Conservation (phyloP, 2,329 filamentous ascomycete species). For the Aspergillus quadricinctus region DNA sequence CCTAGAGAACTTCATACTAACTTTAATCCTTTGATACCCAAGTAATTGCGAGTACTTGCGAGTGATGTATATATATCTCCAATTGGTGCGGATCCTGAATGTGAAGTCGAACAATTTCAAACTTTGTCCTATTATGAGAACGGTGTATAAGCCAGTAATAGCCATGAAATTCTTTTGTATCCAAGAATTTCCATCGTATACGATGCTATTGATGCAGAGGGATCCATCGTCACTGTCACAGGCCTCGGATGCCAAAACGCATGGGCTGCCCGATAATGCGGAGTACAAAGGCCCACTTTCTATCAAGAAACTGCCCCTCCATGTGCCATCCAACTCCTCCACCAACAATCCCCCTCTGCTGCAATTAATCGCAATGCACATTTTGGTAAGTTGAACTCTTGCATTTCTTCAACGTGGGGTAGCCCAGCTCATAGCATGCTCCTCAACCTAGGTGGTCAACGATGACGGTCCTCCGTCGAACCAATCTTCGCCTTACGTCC, state of each 20-base stretch:
- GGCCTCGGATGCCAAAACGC: neutral
- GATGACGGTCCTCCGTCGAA: conserved; percentile 77
- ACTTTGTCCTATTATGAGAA: neutral
- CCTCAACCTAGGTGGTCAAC: conserved; percentile 50
- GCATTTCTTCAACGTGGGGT: neutral
- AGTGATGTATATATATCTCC: neutral
- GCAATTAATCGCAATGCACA: conserved; percentile 41
- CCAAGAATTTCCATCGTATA: neutral
- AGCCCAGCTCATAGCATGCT: conserved; percentile 5
- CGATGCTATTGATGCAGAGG: neutral
- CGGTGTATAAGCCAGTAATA: neutral
- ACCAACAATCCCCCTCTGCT: neutral
- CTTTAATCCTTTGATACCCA: conserved; percentile 1
- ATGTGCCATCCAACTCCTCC: conserved; percentile 3
- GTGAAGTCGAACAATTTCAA: neutral
- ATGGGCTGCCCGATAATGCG: neutral
- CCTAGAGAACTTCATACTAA: neutral
- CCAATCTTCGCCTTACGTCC: conserved; percentile 74
- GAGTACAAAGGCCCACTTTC: neutral
- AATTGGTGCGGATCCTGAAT: neutral
- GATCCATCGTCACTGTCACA: neutral
- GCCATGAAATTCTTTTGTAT: neutral
- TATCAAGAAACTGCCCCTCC: neutral
- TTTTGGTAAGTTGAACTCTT: conserved; percentile 40
- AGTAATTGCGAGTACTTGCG: conserved; percentile 1